These are phyloP conservation scores for Chlorella variabilis DNA, from an alignment of 163 green algal species.

Conservation along the genomic window DNA sequence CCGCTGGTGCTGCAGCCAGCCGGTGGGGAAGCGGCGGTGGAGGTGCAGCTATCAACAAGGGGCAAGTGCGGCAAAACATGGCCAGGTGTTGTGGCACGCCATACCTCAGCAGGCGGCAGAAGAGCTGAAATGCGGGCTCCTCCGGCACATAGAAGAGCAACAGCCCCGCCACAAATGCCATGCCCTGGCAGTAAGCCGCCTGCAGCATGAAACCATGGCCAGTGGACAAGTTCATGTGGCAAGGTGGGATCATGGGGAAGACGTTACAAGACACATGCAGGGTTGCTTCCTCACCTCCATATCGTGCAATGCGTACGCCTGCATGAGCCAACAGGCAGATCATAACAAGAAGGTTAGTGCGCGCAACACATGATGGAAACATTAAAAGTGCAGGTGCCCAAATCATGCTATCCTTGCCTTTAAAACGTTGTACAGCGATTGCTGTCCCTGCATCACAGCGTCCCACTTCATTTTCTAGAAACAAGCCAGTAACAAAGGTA, in stretches of 20 bases:
- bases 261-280: not conserved
- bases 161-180: slow-evolving; percentile 89
- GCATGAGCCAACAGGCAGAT: too few relatives aligned
- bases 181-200: slow-evolving; percentile 93
- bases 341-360: too few relatives aligned
- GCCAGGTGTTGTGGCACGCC: too few relatives aligned
- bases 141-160: slow-evolving; percentile 89
- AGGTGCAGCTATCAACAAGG: too few relatives aligned
- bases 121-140: slow-evolving; percentile 83
- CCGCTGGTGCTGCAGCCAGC: slow-evolving; percentile 19
- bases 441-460: slow-evolving; percentile 68
- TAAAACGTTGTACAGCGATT: slow-evolving; percentile 88
- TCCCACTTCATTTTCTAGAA: too few relatives aligned
- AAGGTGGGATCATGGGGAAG: not conserved
- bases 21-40: not conserved
- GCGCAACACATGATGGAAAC: too few relatives aligned
- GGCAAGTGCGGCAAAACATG: too few relatives aligned
- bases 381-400: too few relatives aligned
- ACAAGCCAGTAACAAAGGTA: not conserved
- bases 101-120: slow-evolving; percentile 57
- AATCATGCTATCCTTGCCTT: too few relatives aligned
- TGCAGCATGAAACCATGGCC: slow-evolving; percentile 38
- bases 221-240: not conserved
- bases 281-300: slow-evolving; percentile 63
- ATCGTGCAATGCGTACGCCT: slow-evolving; percentile 91